Conservation (phyloP, 176 grass and related monocot genomes). For the Musa troglodytarum region DNA sequence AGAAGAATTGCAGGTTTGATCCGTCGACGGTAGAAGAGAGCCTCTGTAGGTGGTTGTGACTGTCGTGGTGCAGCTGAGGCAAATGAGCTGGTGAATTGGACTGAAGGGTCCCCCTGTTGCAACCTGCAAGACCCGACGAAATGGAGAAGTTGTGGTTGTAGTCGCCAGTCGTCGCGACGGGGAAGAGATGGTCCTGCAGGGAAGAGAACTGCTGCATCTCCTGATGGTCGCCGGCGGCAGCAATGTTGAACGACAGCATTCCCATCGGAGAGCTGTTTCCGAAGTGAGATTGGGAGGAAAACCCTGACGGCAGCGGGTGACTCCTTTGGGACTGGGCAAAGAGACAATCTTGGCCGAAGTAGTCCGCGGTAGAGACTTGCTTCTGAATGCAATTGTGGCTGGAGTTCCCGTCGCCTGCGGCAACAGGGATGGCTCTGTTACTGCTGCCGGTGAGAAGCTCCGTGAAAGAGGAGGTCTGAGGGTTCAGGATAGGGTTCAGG, state of each 20-base stretch:
- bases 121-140: constrained; percentile 24
- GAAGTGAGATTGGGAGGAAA: constrained; percentile 18
- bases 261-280: constrained; percentile 20
- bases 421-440: not conserved
- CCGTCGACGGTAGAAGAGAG: constrained; percentile 24
- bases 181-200: constrained; percentile 24
- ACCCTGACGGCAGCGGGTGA: constrained; percentile 13
- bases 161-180: constrained; percentile 6
- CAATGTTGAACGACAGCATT: constrained; percentile 24
- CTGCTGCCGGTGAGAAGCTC: constrained; percentile 20
- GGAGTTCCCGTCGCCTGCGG: not conserved
- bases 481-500: constrained; percentile 4
- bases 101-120: constrained; percentile 34
- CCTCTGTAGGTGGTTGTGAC: constrained; percentile 24
- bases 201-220: constrained; percentile 28
- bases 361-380: constrained; percentile 22
- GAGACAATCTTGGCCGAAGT: constrained; percentile 16
- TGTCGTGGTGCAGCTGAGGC: constrained; percentile 20
- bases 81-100: constrained; percentile 31
- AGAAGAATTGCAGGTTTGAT: constrained; percentile 24
- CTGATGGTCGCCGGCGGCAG: constrained; percentile 11
- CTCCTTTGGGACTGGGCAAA: constrained; percentile 1
- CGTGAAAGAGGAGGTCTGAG: constrained; percentile 22
- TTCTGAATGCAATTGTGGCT: constrained; percentile 13
- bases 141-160: constrained; percentile 24